Percentiles rank a stretch among this genome's conserved stretches.
Conservation (phyloP, 2,329 filamentous ascomycete species). For the Ascochyta lentis region DNA sequence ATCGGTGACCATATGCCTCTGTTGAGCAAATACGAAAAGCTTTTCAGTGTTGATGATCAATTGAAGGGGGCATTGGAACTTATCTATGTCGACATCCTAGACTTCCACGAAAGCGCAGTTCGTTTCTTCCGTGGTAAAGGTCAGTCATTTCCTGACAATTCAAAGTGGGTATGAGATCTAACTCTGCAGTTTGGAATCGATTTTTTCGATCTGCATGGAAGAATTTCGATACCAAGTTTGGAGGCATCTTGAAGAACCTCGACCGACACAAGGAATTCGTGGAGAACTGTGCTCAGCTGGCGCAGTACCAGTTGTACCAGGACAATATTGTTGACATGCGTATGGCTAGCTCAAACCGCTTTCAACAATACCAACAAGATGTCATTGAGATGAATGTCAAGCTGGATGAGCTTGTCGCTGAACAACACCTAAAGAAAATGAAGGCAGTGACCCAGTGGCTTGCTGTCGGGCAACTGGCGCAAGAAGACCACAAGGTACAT, state of each 20-base stretch:
- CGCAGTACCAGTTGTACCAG: conserved; percentile 20
- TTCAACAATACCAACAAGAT: conserved; percentile 21
- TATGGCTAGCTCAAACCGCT: neutral
- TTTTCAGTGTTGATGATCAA: conserved; percentile 38
- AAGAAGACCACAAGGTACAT: conserved; percentile 22
- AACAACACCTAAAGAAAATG: conserved; percentile 23
- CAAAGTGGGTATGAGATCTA: neutral
- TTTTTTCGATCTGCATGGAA: conserved; percentile 38
- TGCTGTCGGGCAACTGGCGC: conserved; percentile 16
- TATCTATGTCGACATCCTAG: conserved; percentile 50
- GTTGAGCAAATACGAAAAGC: conserved; percentile 39
- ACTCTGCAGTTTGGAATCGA: conserved; percentile 23
- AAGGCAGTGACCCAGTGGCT: conserved; percentile 29
- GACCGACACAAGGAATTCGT: conserved; percentile 35
- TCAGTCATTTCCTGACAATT: conserved; percentile 19
- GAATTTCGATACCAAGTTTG: conserved; percentile 37
- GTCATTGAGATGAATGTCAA: conserved; percentile 20
- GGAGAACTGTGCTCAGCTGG: conserved; percentile 28
- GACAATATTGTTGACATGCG: neutral
- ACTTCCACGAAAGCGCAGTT: conserved; percentile 48
- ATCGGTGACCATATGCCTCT: conserved; percentile 51
- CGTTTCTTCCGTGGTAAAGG: conserved; percentile 32
- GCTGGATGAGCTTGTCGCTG: conserved; percentile 15
- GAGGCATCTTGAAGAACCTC: conserved; percentile 36
- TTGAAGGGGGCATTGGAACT: conserved; percentile 42